phyloP scores from a whole-genome alignment of 129 eudicot genomes.

The Flaveria linearis region DNA sequence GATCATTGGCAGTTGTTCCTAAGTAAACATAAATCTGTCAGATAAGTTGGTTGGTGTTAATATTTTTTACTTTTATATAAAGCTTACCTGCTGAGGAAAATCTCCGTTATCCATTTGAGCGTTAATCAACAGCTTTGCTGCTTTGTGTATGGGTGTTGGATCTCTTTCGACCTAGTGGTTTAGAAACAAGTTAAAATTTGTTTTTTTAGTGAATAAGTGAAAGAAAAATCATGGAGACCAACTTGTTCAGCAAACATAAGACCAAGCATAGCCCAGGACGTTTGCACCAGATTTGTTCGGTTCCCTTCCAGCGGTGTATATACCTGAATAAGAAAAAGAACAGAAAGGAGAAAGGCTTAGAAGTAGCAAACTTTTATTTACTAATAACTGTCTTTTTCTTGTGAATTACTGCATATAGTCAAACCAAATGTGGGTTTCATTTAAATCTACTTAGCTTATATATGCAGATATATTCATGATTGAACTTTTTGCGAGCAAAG shows the following conservation, averaged over 20 bases:
- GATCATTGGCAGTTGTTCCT: no score
- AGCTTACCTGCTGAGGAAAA: conserved; percentile 41
- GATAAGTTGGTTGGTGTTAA: background rate
- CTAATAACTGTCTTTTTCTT: background rate
- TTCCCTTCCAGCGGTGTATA: conserved; percentile 54
- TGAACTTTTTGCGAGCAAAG: background rate
- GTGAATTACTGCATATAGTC: background rate
- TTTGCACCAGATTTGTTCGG: conserved; percentile 53
- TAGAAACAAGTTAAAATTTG: background rate
- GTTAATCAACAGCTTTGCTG: conserved; percentile 44
- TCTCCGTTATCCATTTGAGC: conserved; percentile 45
- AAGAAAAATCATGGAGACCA: conserved; percentile 17
- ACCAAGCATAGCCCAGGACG: conserved; percentile 72
- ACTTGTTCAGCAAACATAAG: conserved; percentile 58
- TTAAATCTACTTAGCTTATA: background rate
- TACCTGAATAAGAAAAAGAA: conserved; percentile 11
- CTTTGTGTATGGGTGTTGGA: conserved; percentile 33
- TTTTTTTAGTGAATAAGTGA: background rate
- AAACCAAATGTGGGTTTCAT: background rate
- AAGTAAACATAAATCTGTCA: background rate
- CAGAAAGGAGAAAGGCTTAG: background rate
- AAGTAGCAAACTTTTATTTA: background rate
- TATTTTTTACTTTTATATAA: background rate
- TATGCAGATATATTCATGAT: background rate
- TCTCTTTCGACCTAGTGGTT: conserved; percentile 35